These are phyloP conservation scores for Serendipita sp. DNA, from an alignment of 768 basidiomycete genomes.

Conservation along the genomic window DNA sequence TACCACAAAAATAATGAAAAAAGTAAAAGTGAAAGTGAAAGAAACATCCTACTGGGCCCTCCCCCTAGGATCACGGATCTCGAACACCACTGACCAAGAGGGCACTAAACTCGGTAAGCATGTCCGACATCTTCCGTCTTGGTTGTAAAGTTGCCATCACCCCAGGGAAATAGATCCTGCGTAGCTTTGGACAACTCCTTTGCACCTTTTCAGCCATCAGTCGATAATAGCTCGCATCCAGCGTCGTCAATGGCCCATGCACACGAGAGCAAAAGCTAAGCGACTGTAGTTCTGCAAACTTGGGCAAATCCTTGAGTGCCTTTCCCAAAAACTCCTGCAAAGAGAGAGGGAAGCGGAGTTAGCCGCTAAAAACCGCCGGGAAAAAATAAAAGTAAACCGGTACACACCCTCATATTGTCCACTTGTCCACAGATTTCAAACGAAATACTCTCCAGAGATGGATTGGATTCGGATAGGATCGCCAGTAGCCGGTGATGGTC, in stretches of 20 bases:
- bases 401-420: background rate
- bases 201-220: background rate
- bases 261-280: background rate
- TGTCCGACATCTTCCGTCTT: background rate
- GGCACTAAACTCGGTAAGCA: no score
- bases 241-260: background rate
- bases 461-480: background rate
- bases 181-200: background rate
- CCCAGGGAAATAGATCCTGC: background rate
- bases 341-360: no score
- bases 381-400: background rate
- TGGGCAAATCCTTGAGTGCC: background rate
- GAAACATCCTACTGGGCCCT: no score
- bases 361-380: no score
- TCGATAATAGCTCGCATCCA: background rate
- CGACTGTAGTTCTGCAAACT: background rate
- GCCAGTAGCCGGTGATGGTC: background rate
- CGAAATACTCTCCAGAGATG: background rate
- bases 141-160: background rate
- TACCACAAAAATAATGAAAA: no score
- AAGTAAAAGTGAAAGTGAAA: no score
- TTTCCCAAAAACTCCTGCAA: background rate
- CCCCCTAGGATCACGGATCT: no score
- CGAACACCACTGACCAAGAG: no score
- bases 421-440: slow-evolving; percentile 4